Evolutionary conservation across 257 asterid genomes (phyloP).

Genomic region (Anisodus acutangulus): DNA sequence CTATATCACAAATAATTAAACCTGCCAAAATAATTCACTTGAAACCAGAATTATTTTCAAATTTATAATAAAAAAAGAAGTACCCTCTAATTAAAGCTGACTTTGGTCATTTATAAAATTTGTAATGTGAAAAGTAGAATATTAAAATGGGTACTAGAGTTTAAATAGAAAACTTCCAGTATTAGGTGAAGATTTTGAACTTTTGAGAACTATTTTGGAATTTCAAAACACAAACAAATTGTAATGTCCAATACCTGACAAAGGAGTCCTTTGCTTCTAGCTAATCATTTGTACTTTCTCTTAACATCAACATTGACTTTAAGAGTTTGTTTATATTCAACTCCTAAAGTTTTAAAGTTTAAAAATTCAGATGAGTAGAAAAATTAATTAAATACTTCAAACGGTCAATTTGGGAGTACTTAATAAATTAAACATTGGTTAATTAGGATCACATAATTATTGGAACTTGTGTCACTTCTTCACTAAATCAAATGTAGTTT

Average conservation of each 20-base stretch:
- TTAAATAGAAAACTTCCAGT: conserved; percentile 32
- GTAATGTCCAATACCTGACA: conserved; percentile 33
- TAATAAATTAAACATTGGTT: background rate
- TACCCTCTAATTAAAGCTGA: conserved; percentile 10
- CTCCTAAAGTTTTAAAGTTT: background rate
- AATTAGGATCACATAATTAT: background rate
- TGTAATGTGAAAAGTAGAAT: background rate
- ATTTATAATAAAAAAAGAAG: conserved; percentile 2
- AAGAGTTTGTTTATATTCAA: background rate
- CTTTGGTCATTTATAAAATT: conserved; percentile 1
- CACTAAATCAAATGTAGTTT: conserved; percentile 24
- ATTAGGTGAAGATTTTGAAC: conserved; percentile 35
- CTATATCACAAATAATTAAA: background rate
- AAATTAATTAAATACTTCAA: conserved; percentile 21
- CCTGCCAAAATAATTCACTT: background rate
- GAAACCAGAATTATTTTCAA: background rate
- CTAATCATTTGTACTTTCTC: conserved; percentile 30
- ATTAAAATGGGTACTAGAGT: conserved; percentile 25
- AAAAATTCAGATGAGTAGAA: background rate
- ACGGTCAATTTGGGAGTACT: conserved; percentile 23
- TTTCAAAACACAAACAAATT: conserved; percentile 9
- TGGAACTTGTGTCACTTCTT: conserved; percentile 15
- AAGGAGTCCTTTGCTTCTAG: conserved; percentile 34
- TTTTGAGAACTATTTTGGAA: conserved; percentile 25
- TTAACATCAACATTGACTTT: conserved; percentile 37